Base-by-base conservation (phyloP, 106 monocot species). In the Platanthera guangdongensis region DNA sequence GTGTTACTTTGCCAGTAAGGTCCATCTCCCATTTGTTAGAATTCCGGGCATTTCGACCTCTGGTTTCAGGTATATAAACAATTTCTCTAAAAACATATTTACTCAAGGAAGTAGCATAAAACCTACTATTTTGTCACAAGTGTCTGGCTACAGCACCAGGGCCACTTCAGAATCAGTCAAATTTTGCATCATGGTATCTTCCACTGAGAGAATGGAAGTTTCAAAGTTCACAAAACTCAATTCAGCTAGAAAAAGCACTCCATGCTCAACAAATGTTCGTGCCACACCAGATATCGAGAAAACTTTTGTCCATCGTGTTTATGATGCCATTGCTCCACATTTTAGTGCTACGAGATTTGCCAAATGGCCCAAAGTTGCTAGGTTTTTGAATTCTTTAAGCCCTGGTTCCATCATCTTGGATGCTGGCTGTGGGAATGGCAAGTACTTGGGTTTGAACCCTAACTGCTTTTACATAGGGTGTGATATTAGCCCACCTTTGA, bases 391-490 rank as follows among this genome's bases (percentile, higher is more conserved):
- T 62, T 84, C 89, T 13, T 68, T 94, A 84, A 76, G 11, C n/a
- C 80, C 87, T 11, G 89, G 86, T 15, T 91, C 93, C 25, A 60
- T 97, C 47, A 48, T 97, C 4, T 68, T 94, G 22, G 97, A 97
- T 84, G 91, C 89, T 22, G 97, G 97, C 59, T 97, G 97, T 76
- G 97, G 97, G 46, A 97, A 97, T 77, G 97, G 97, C 5, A 97
- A 97, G 75, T 97, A 97, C 71, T 74, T 97, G 50, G 91, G 91
- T 0, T 80, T 93, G 10, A 87, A 91, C 69, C 80, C 94, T 9
- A 48, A 78, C 50, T 89, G 87, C 71, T 88, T 97, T 48, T 94
- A 65, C 64, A 82, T 97, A 55, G 97, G 97, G 12, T 97, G 93
- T 57, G 97, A 97, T 50, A 91, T 97, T 68, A 89, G 97, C 73